Base-by-base conservation (phyloP, 2,329 filamentous ascomycete genomes). In the Aspergillus pseudotamarii region DNA sequence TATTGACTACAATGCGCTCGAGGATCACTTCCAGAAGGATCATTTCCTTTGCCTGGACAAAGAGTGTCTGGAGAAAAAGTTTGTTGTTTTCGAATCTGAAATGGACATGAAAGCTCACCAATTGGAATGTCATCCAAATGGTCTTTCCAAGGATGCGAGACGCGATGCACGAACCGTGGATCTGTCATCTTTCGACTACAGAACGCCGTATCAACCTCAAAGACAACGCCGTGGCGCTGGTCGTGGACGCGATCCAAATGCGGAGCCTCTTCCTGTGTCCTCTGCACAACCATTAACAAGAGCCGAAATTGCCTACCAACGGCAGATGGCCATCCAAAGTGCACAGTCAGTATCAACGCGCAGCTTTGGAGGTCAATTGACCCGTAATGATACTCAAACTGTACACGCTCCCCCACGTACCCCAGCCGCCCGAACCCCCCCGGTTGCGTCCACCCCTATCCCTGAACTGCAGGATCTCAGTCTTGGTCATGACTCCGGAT, bases 21-120 rank as follows among this genome's bases (percentile, higher is more conserved):
- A 96, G 74, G 82, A 88, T 43, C 95, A 99, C 78, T 98, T 98
- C 75, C 86, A 87, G 66, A 89, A 89, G 69, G 93, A 95, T 62
- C 95, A 99, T 77, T 97, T 89, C 73, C 81, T 94, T 0, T 99
- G 95, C 74, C 78, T 87, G 8, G 93, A 99, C 71, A 84, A 86
- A 59, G 94, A 97, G 73, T 99, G 95, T 72, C 76, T 95, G 73
- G 95, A 98, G 71, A 97, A 97, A 86, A 98, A 97, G 76, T 97
- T 98, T 75, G 91, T 98, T 34, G 95, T 98, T 0, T 99, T 99
- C 70, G 92, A 93, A 60, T 94, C 93, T 0, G 92, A 97, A 73
- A 89, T 99, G 83, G 95, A 99, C 72, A 81, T 99, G 54, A 96
- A 98, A 76, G 95, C 91, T 3, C 95, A 99, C 79, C 92, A 96